These are phyloP conservation scores for Colletotrichum caudatum DNA, from an alignment of 2,329 filamentous ascomycete genomes.

Conservation along the genomic window DNA sequence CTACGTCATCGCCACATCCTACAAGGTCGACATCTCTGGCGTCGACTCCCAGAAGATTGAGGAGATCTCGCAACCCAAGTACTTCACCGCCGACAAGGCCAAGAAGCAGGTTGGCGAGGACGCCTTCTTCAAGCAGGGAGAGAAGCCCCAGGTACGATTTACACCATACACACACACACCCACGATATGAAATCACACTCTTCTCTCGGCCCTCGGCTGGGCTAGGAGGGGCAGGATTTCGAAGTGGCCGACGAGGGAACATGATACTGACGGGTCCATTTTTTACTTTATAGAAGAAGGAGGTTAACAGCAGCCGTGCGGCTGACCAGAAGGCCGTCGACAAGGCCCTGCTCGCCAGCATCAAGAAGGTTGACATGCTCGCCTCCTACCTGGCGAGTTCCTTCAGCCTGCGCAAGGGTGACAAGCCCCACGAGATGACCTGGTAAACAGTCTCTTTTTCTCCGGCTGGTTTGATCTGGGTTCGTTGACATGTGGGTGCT, in stretches of 20 bases:
- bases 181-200: neutral
- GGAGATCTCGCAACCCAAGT: conserved; percentile 80
- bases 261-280: conserved; percentile 44
- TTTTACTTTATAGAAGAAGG: conserved; percentile 83
- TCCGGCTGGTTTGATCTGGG: conserved; percentile 29
- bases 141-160: conserved; percentile 91
- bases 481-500: conserved; percentile 24
- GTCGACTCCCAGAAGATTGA: conserved; percentile 92
- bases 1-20: conserved; percentile 92
- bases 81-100: conserved; percentile 96
- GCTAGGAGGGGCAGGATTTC: neutral
- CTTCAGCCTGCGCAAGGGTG: conserved; percentile 99
- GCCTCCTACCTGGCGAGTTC: conserved; percentile 92
- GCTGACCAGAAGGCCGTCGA: conserved; percentile 99
- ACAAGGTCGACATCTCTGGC: conserved; percentile 85
- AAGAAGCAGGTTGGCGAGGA: conserved; percentile 97
- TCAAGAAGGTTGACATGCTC: conserved; percentile 98
- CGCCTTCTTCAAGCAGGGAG: conserved; percentile 99
- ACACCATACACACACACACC: neutral
- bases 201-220: neutral
- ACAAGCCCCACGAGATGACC: conserved; percentile 99
- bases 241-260: neutral
- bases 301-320: conserved; percentile 89
- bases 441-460: conserved; percentile 75
- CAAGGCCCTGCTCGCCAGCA: conserved; percentile 92